A percentile compares a stretch with the other conserved stretches of the same genome.
These are phyloP conservation scores for Xylaria grammica DNA, from an alignment of 495 filamentous ascomycete species.

Conservation along the genomic window DNA sequence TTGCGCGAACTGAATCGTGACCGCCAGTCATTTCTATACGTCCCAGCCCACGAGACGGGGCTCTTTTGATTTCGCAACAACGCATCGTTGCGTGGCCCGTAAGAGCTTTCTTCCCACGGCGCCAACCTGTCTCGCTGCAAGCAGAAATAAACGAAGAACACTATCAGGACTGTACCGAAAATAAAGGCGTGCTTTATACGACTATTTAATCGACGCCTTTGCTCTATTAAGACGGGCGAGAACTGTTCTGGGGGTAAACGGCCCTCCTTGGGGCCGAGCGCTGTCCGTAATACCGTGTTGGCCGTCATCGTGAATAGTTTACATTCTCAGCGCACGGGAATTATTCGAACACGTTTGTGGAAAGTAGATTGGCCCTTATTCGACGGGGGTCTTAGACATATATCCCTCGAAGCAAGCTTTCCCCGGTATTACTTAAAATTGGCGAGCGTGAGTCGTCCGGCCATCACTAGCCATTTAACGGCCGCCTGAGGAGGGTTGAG, in stretches of 20 bases:
- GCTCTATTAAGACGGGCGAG: neutral
- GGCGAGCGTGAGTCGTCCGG: neutral
- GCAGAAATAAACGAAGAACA: conserved; percentile 8
- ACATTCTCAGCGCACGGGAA: neutral
- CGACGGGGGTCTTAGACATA: neutral
- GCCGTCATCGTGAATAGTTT: conserved; percentile 5
- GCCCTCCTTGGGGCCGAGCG: conserved; percentile 22
- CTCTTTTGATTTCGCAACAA: neutral
- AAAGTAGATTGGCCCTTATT: too few relatives aligned
- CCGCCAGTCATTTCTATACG: neutral
- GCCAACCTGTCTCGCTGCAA: neutral
- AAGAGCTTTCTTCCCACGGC: neutral
- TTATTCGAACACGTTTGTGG: too few relatives aligned
- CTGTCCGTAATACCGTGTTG: neutral
- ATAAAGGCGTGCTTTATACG: conserved; percentile 10
- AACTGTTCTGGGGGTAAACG: conserved; percentile 13
- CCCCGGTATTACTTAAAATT: neutral
- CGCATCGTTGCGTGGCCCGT: neutral
- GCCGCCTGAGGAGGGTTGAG: neutral
- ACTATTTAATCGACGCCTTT: conserved; percentile 13
- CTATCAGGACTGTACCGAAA: conserved; percentile 9
- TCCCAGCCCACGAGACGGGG: neutral
- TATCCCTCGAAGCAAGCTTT: neutral
- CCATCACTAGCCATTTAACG: neutral
- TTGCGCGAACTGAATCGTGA: neutral